phyloP scores from a whole-genome alignment of 768 basidiomycete species.

The Ramaria sp. region DNA sequence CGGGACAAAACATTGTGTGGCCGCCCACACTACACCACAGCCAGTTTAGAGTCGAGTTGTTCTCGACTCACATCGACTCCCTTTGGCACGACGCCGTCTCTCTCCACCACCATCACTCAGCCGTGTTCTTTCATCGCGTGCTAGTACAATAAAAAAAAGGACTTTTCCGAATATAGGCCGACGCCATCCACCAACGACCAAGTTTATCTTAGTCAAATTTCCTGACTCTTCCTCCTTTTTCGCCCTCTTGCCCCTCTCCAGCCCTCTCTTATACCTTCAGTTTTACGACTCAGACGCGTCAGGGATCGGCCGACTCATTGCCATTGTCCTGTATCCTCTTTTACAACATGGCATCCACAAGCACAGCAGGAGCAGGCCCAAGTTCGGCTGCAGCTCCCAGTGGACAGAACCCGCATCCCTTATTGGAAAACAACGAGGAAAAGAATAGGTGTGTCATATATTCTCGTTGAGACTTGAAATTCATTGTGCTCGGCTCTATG shows the following conservation, averaged over 20 bases:
- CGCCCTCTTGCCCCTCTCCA: neutral
- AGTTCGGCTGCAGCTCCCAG: constrained; percentile 12
- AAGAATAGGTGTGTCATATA: constrained; percentile 47
- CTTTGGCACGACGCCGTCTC: constrained; percentile 6
- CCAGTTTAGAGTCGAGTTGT: neutral
- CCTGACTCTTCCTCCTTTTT: neutral
- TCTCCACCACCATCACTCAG: neutral
- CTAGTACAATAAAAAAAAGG: constrained; percentile 1
- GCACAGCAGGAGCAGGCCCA: constrained; percentile 7
- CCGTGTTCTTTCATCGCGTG: neutral
- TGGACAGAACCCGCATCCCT: constrained; percentile 38
- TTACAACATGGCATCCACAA: constrained; percentile 4
- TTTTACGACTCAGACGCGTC: constrained; percentile 6
- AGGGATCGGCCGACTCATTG: neutral
- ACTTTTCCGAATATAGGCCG: neutral
- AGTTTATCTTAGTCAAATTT: neutral
- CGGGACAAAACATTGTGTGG: constrained; percentile 20
- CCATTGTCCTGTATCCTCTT: neutral
- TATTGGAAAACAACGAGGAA: constrained; percentile 53
- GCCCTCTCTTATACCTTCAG: neutral
- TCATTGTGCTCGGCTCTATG: constrained; percentile 1
- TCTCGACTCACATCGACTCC: neutral
- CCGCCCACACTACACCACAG: constrained; percentile 12
- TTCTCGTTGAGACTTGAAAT: neutral
- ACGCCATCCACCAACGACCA: neutral